A percentile compares a stretch with the other conserved stretches of the same genome.
Evolutionary conservation across 768 basidiomycete genomes (phyloP).

Genomic region (Phaffia tasmanica): DNA sequence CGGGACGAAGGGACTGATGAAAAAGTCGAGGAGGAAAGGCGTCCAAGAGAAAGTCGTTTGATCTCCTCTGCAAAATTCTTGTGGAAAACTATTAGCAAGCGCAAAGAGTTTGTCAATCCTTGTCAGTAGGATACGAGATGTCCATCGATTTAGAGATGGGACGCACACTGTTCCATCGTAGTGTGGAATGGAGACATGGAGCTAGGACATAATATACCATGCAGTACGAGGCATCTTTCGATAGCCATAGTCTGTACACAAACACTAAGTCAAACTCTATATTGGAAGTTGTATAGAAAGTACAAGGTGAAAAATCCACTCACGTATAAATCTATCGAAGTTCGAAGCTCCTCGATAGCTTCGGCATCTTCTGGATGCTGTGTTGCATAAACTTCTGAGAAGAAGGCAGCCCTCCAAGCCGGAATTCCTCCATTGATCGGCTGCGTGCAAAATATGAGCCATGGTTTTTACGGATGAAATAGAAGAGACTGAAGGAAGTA

Average conservation of each 20-base stretch:
- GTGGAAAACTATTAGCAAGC: conserved; percentile 28
- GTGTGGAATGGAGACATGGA: conserved; percentile 91
- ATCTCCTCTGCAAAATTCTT: conserved; percentile 29
- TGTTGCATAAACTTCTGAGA: conserved; percentile 55
- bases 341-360: conserved; percentile 58
- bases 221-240: conserved; percentile 10
- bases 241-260: conserved; percentile 3
- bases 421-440: conserved; percentile 11
- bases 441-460: not conserved
- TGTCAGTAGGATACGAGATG: not conserved
- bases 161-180: conserved; percentile 52
- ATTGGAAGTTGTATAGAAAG: not conserved
- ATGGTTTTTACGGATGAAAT: not conserved
- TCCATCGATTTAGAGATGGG: not conserved
- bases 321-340: conserved; percentile 49
- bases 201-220: conserved; percentile 1
- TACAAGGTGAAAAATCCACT: not conserved
- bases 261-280: not conserved
- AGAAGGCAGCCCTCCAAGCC: conserved; percentile 44
- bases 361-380: conserved; percentile 60
- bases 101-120: too few species aligned
- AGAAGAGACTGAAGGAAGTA: not conserved
- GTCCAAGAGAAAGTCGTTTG: not conserved
- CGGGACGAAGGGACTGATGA: not conserved
- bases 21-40: not conserved